Base-by-base conservation (phyloP, 768 basidiomycete species). In the Panellus pusillus region DNA sequence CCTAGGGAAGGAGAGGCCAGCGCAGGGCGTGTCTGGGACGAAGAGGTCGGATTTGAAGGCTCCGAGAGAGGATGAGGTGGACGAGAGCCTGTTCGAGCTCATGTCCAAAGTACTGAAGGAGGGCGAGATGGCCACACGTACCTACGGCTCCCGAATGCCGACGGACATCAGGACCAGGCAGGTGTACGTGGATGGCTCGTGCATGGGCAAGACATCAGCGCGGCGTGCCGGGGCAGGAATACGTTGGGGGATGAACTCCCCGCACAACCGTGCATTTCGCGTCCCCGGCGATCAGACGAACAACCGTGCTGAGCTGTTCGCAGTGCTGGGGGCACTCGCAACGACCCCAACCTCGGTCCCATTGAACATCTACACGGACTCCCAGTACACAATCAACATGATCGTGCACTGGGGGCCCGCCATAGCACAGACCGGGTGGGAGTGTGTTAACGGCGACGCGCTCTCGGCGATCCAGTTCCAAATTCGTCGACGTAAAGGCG, bases 381-480 rank as follows among this genome's bases (percentile, higher is more conserved):
- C 45, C 15, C 27, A 46, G 45, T 46, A 46, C 17, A n/a, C 45
- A 13, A 46, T 46, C 29, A 46, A 46, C 29, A 46, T 46, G 45
- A 46, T 46, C 29, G 45, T 35, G 28, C 6, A 32, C 31, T 32
- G 24, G 45, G 45, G 45, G 15, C 45, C 45, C 6, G 29, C 31
- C 6, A n/a, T 46, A n/a, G 24, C 29, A 6, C 45, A 46, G 29
- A 46, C 45, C 11, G 45, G 45, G 28, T 46, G 45, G 45, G 45
- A 46, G 9, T 46, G 45, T 32, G n/a, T 28, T 5, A 46, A 46
- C n/a, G 45, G 45, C 14, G 45, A 46, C 17, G 45, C 31, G 4
- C 29, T 46, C 5, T 9, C 5, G 15, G 45, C 45, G 5, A 46
- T 32, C 31, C 31, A 32, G 13, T 32, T 32, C 31, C 31, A 32